Conservation (phyloP, 2,329 filamentous ascomycete genomes). For the Trichoderma gracile region DNA sequence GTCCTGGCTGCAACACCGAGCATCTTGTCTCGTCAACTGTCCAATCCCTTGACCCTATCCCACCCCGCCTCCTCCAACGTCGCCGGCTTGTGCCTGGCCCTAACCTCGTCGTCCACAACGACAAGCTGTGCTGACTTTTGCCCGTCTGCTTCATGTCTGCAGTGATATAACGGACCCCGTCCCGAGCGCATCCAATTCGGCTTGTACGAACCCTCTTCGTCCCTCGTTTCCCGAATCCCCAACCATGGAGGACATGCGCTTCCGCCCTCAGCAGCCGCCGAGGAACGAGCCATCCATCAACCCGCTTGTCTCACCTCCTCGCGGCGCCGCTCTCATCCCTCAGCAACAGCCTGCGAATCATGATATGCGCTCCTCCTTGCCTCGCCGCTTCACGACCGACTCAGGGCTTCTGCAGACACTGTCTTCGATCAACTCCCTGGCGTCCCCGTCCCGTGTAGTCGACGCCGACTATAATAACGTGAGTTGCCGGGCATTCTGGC, state of each 20-base stretch:
- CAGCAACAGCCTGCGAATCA: constrained; percentile 50
- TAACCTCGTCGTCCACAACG: constrained; percentile 27
- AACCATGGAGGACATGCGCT: constrained; percentile 74
- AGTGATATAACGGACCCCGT: constrained; percentile 36
- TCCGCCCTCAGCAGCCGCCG: constrained; percentile 74
- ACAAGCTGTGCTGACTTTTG: constrained; percentile 34
- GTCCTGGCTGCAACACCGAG: constrained; percentile 28
- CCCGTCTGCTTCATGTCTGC: constrained; percentile 42
- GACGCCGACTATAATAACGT: constrained; percentile 53
- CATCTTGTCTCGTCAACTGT: constrained; percentile 24
- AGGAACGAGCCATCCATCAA: constrained; percentile 75
- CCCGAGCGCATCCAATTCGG: constrained; percentile 41
- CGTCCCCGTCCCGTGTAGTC: constrained; percentile 50
- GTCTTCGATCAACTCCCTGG: constrained; percentile 53
- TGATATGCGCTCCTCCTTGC: constrained; percentile 75
- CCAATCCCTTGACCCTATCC: constrained; percentile 27
- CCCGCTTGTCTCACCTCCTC: constrained; percentile 71
- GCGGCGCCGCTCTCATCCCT: constrained; percentile 65
- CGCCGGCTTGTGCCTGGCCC: constrained; percentile 34
- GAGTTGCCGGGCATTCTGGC: constrained; percentile 30
- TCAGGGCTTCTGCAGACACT: constrained; percentile 78
- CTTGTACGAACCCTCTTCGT: constrained; percentile 42
- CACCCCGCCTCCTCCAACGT: constrained; percentile 38
- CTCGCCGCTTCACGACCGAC: constrained; percentile 93
- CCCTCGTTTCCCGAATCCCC: constrained; percentile 35